Base-by-base conservation (phyloP, 257 asterid species). In the Lantana camara region DNA sequence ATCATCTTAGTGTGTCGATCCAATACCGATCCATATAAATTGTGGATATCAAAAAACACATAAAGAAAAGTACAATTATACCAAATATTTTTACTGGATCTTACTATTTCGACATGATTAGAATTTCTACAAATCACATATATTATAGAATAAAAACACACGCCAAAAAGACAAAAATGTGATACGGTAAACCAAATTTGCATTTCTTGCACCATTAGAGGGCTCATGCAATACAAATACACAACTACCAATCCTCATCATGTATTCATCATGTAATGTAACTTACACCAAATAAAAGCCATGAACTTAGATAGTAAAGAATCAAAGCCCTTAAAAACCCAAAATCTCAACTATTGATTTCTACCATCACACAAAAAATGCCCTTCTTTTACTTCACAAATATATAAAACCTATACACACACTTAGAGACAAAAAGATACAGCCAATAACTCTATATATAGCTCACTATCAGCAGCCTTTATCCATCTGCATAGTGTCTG, bases 191-290 rank as follows among this genome's bases (percentile, higher is more conserved):
- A 21, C 58, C 16, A 57, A 48, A 14, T n/a, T 37, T 10, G 35
- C 68, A 49, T 57, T 55, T 63, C 46, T 70, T 45, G 49, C 44
- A 16, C 55, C 47, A 29, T 41, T 54, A 11, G 41, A 34, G 22
- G 12, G 45, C 24, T 67, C 70, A 61, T 62, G 64, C 32, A 59
- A 22, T 22, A 57, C 52, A 57, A 35, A 49, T 37, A 48, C 34
- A 35, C 24, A 68, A 68, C 73, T 57, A 67, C 65, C 58, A 46
- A 24, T 20, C 8, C 42, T 16, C 11, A 54, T 66, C 63, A 66
- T 45, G 19, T 30, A 29, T 5, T 66, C 27, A 16, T 24, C 53
- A 67, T 68, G 60, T 35, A 9, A 5, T 35, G 32, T 27, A 27
- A 27, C 5, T 27, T 27, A 27, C 40, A 7, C 15, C 6, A 41